Evolutionary conservation across 331 rosid genomes (phyloP).

Genomic region (Malus hybrid): DNA sequence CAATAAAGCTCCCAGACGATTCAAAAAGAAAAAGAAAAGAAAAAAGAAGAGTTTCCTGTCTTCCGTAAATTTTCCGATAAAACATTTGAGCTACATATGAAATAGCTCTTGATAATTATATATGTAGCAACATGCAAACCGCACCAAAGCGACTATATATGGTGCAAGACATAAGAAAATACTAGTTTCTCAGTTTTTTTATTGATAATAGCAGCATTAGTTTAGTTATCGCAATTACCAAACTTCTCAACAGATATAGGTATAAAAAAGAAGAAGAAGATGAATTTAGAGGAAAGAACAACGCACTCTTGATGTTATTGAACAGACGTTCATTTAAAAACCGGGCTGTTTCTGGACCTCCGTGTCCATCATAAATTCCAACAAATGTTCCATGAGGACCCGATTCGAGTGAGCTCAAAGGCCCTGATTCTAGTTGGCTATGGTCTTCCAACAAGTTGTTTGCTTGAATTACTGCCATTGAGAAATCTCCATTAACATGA

Average conservation of each 20-base stretch:
- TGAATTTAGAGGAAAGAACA: constrained; percentile 7
- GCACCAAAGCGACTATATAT: neutral
- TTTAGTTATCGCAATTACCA: neutral
- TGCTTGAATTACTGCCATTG: constrained; percentile 98
- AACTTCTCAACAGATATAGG: neutral
- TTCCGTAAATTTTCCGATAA: no score
- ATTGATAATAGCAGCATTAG: neutral
- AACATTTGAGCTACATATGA: neutral
- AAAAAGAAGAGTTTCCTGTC: neutral
- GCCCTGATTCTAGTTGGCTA: constrained; percentile 87
- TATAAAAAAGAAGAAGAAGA: neutral
- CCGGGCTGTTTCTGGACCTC: constrained; percentile 91
- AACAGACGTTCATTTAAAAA: constrained; percentile 65
- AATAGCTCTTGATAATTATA: neutral
- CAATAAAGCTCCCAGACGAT: neutral
- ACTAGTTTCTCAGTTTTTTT: neutral
- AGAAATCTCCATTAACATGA: constrained; percentile 73
- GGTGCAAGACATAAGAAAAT: neutral
- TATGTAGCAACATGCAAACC: neutral
- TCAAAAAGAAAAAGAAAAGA: no score
- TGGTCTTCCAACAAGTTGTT: constrained; percentile 88
- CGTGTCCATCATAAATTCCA: constrained; percentile 94
- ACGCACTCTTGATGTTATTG: constrained; percentile 64
- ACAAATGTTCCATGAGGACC: constrained; percentile 79
- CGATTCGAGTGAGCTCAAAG: constrained; percentile 47